Evolutionary conservation across 2,329 filamentous ascomycete genomes (phyloP).

Genomic region (Colletotrichum incanum): DNA sequence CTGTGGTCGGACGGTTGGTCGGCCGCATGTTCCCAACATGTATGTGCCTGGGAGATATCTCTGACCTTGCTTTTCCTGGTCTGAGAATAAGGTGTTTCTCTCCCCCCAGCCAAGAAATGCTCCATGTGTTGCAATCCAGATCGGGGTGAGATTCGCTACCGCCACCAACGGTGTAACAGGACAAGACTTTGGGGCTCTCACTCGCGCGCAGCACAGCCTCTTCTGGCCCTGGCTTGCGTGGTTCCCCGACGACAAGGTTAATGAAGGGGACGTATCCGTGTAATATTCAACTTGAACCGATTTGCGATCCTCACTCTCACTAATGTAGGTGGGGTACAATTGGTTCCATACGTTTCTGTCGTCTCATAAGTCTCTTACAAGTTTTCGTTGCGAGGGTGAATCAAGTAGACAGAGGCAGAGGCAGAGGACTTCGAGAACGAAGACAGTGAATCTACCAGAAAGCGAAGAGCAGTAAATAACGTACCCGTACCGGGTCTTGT

Average conservation of each 20-base stretch:
- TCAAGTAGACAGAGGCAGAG: background rate
- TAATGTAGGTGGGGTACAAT: background rate
- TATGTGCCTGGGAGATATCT: background rate
- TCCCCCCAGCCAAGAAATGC: slow-evolving; percentile 8
- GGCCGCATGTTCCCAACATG: background rate
- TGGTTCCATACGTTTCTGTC: background rate
- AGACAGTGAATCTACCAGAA: background rate
- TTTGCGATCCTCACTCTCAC: background rate
- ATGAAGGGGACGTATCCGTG: background rate
- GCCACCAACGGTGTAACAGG: slow-evolving; percentile 19
- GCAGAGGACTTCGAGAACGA: too few relatives aligned
- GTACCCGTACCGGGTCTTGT: background rate
- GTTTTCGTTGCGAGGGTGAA: background rate
- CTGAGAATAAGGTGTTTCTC: slow-evolving; percentile 2
- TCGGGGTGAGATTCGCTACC: slow-evolving; percentile 25
- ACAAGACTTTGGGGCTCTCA: background rate
- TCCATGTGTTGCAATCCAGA: slow-evolving; percentile 29
- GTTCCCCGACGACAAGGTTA: background rate
- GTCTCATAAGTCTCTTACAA: slow-evolving; percentile 3
- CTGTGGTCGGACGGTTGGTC: background rate
- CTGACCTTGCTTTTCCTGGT: background rate
- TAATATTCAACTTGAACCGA: background rate
- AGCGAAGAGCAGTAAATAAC: background rate
- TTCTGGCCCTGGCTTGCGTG: slow-evolving; percentile 29
- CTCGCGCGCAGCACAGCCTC: slow-evolving; percentile 10